phyloP scores from a whole-genome alignment of 352 stramenopile genomes.

The Phytopythium aichiense region DNA sequence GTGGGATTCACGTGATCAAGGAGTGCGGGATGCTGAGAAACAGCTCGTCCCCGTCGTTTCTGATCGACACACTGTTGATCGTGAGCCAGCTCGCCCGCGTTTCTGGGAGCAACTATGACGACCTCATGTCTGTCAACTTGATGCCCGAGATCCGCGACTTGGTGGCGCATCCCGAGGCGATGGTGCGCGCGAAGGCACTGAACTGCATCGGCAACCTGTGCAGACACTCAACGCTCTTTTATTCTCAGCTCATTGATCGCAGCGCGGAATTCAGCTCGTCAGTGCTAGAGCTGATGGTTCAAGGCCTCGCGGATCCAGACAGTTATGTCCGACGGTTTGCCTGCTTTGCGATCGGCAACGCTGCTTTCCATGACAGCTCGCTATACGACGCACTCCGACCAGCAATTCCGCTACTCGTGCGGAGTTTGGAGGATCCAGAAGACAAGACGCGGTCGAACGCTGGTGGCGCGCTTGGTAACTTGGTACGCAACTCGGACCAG shows the following conservation, averaged over 20 bases:
- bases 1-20: slow-evolving; percentile 69
- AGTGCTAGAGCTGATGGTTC: slow-evolving; percentile 61
- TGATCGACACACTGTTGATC: slow-evolving; percentile 82
- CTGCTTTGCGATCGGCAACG: slow-evolving; percentile 94
- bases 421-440: slow-evolving; percentile 70
- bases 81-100: slow-evolving; percentile 83
- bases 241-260: slow-evolving; percentile 47
- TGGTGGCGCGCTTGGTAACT: slow-evolving; percentile 88
- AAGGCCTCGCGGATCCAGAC: slow-evolving; percentile 56
- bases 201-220: slow-evolving; percentile 93
- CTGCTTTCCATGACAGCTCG: slow-evolving; percentile 83
- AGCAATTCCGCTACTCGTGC: slow-evolving; percentile 59
- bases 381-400: slow-evolving; percentile 72
- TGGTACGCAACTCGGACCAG: slow-evolving; percentile 86
- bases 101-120: slow-evolving; percentile 70
- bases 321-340: slow-evolving; percentile 89
- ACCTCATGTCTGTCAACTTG: slow-evolving; percentile 50
- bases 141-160: slow-evolving; percentile 53
- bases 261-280: slow-evolving; percentile 16
- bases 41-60: slow-evolving; percentile 47
- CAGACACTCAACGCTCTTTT: slow-evolving; percentile 88
- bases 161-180: slow-evolving; percentile 54
- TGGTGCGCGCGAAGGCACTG: slow-evolving; percentile 84
- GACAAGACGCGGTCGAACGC: slow-evolving; percentile 93
- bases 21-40: slow-evolving; percentile 51